phyloP scores from a whole-genome alignment of 192 early-diverging fungal genomes.

The Piromyces sp. region DNA sequence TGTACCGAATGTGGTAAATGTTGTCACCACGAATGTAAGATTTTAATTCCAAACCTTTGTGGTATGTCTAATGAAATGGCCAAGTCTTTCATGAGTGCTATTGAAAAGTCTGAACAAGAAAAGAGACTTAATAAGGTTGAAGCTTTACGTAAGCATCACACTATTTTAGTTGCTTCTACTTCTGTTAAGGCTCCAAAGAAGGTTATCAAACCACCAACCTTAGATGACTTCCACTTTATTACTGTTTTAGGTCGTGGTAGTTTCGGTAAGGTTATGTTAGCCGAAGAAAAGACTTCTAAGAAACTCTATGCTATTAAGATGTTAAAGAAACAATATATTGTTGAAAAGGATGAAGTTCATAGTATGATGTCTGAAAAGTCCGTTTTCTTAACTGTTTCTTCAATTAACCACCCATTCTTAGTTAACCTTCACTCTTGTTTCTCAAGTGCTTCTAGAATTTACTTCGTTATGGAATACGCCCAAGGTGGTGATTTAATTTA shows the following conservation, averaged over 20 bases:
- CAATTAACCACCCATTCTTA: conserved; percentile 83
- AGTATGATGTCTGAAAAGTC: conserved; percentile 84
- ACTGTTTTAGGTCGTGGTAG: conserved; percentile 94
- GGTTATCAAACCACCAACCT: conserved; percentile 10
- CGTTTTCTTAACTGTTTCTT: conserved; percentile 79
- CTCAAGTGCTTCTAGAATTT: conserved; percentile 84
- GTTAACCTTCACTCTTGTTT: conserved; percentile 93
- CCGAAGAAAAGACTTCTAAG: conserved; percentile 68
- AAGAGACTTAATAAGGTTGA: background rate
- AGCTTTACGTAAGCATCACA: conserved; percentile 9
- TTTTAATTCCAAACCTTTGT: conserved; percentile 80
- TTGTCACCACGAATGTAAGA: conserved; percentile 68
- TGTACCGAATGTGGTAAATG: conserved; percentile 60
- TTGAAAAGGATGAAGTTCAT: conserved; percentile 95
- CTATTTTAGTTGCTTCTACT: conserved; percentile 5
- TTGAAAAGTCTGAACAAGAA: conserved; percentile 38
- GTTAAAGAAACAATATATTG: conserved; percentile 92
- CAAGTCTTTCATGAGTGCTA: conserved; percentile 67
- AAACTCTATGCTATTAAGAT: conserved; percentile 94
- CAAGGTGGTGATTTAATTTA: conserved; percentile 96
- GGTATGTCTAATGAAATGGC: conserved; percentile 78
- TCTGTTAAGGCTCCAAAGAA: conserved; percentile 6
- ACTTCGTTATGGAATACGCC: conserved; percentile 98
- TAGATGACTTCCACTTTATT: conserved; percentile 86
- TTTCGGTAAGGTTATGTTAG: conserved; percentile 98